Evolutionary conservation across 2,329 filamentous ascomycete genomes (phyloP).

Genomic region (Bertia moriformis): DNA sequence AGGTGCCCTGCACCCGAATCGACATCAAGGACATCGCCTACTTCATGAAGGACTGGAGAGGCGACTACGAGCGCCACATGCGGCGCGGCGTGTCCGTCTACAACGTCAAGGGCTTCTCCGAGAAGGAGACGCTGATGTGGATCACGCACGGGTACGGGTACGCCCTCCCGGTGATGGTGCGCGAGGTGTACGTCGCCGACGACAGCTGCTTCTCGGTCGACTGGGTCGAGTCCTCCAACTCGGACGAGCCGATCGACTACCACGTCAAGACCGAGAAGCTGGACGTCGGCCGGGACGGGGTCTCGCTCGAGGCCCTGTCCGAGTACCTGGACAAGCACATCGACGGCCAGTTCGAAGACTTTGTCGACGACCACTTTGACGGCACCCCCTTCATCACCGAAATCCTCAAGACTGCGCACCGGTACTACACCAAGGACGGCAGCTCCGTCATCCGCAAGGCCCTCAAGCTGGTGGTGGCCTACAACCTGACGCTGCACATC

Average conservation of each 20-base stretch:
- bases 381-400: constrained; percentile 90
- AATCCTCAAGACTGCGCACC: constrained; percentile 89
- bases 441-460: constrained; percentile 86
- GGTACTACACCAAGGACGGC: constrained; percentile 79
- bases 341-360: constrained; percentile 72
- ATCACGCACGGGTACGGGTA: constrained; percentile 95
- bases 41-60: constrained; percentile 99
- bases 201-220: constrained; percentile 86
- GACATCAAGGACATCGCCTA: constrained; percentile 97
- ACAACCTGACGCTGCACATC: constrained; percentile 88
- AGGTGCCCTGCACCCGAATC: constrained; percentile 92
- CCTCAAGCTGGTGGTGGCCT: constrained; percentile 83
- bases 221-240: constrained; percentile 71
- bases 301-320: constrained; percentile 65
- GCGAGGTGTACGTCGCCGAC: constrained; percentile 82
- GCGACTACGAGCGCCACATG: constrained; percentile 84
- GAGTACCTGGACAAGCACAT: constrained; percentile 94
- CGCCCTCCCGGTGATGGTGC: constrained; percentile 79
- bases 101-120: constrained; percentile 76
- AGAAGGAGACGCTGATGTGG: constrained; percentile 62
- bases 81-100: constrained; percentile 80
- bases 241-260: constrained; percentile 67
- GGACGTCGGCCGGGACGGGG: constrained; percentile 76
- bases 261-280: constrained; percentile 78
- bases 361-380: constrained; percentile 91